These are phyloP conservation scores for Pleurotus salmoneostramineus DNA, from an alignment of 768 basidiomycete species.

Conservation along the genomic window DNA sequence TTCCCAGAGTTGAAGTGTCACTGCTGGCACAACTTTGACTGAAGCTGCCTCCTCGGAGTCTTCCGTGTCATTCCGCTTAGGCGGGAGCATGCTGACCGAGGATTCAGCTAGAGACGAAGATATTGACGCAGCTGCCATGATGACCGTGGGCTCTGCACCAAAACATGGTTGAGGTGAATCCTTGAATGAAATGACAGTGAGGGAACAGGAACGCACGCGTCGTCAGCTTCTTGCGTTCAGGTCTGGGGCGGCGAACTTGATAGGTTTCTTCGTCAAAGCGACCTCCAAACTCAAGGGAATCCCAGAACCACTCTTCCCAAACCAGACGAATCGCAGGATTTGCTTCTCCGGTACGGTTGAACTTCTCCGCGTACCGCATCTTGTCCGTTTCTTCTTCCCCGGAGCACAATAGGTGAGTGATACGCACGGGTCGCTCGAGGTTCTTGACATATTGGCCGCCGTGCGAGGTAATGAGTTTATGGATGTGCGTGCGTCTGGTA, in stretches of 20 bases:
- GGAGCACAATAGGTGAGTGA: conserved; percentile 84
- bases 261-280: conserved; percentile 64
- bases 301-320: conserved; percentile 99
- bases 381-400: conserved; percentile 68
- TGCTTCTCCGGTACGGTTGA: conserved; percentile 66
- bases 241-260: conserved; percentile 54
- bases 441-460: conserved; percentile 73
- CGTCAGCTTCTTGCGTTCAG: conserved; percentile 40
- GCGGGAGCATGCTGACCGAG: conserved; percentile 12
- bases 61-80: conserved; percentile 17
- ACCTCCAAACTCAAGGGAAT: conserved; percentile 75
- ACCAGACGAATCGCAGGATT: conserved; percentile 59
- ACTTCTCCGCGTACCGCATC: conserved; percentile 75
- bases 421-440: conserved; percentile 71
- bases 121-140: conserved; percentile 9
- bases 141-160: conserved; percentile 1
- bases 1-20: conserved; percentile 69
- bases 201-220: conserved; percentile 16
- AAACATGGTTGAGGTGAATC: neutral
- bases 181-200: neutral
- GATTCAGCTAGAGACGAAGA: conserved; percentile 9
- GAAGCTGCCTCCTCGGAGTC: conserved; percentile 53
- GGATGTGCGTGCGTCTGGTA: conserved; percentile 56
- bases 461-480: conserved; percentile 49
- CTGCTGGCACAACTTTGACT: conserved; percentile 49